Evolutionary conservation across 345 rosid genomes (phyloP).

Genomic region (Eucalyptus polybractea): DNA sequence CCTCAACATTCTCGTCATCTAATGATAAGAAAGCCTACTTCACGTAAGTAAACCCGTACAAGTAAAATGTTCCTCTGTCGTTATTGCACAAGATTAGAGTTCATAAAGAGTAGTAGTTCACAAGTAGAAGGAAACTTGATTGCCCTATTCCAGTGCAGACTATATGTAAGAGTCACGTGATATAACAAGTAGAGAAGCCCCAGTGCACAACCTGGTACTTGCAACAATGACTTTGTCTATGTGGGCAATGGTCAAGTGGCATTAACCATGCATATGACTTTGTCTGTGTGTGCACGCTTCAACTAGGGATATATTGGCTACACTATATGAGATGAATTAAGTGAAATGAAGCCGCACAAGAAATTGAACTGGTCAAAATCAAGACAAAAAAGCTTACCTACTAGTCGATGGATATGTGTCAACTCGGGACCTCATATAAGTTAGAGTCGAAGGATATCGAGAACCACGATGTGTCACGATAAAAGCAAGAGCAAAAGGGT

Average conservation of each 20-base stretch:
- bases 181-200: not conserved
- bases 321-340: not conserved
- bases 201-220: not conserved
- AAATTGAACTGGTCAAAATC: not conserved
- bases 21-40: not conserved
- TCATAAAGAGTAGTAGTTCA: not conserved
- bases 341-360: not conserved
- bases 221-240: not conserved
- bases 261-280: not conserved
- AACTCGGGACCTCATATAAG: not conserved
- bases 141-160: too few species aligned
- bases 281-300: not conserved
- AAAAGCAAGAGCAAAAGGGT: not conserved
- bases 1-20: not conserved
- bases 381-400: not conserved
- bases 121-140: not conserved
- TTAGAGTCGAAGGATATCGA: not conserved
- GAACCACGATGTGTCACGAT: not conserved
- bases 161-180: not conserved
- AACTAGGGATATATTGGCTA: too few species aligned
- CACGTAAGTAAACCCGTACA: too few species aligned
- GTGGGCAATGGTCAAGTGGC: not conserved
- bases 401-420: not conserved
- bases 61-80: not conserved
- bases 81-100: not conserved